These are phyloP conservation scores for Globisporangium irregulare DNA, from an alignment of 352 stramenopile genomes.

Conservation along the genomic window DNA sequence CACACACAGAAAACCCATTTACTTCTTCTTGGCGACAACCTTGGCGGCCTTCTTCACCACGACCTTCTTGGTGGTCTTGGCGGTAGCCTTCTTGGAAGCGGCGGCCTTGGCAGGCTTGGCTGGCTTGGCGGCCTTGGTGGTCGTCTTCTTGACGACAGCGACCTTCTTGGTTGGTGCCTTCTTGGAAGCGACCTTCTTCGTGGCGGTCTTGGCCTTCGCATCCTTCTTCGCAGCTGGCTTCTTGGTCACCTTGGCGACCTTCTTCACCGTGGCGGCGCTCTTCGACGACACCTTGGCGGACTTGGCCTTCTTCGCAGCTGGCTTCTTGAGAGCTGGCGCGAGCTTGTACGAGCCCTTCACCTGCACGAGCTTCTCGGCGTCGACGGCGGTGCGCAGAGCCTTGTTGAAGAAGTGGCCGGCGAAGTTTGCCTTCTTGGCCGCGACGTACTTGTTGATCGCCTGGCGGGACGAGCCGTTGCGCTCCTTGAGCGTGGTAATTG, in stretches of 20 bases:
- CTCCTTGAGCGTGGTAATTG: constrained; percentile 90
- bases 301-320: constrained; percentile 52
- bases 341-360: constrained; percentile 86
- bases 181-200: constrained; percentile 72
- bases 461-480: constrained; percentile 90
- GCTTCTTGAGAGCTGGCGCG: constrained; percentile 63
- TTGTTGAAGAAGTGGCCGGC: constrained; percentile 84
- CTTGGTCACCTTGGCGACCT: constrained; percentile 48
- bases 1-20: constrained; percentile 14
- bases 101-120: constrained; percentile 19
- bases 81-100: constrained; percentile 39
- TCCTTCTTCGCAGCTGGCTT: constrained; percentile 47
- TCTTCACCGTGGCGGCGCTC: constrained; percentile 39
- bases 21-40: constrained; percentile 41
- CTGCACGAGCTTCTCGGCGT: constrained; percentile 85
- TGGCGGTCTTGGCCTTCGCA: constrained; percentile 25
- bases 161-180: constrained; percentile 66
- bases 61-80: constrained; percentile 36
- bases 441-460: constrained; percentile 90
- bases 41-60: constrained; percentile 27
- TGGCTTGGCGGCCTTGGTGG: constrained; percentile 28
- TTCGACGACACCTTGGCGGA: constrained; percentile 62
- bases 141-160: constrained; percentile 33
- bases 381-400: constrained; percentile 87
- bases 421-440: constrained; percentile 83